These are phyloP conservation scores for Phytophthora chlamydospora DNA, from an alignment of 352 stramenopile species.

Conservation along the genomic window DNA sequence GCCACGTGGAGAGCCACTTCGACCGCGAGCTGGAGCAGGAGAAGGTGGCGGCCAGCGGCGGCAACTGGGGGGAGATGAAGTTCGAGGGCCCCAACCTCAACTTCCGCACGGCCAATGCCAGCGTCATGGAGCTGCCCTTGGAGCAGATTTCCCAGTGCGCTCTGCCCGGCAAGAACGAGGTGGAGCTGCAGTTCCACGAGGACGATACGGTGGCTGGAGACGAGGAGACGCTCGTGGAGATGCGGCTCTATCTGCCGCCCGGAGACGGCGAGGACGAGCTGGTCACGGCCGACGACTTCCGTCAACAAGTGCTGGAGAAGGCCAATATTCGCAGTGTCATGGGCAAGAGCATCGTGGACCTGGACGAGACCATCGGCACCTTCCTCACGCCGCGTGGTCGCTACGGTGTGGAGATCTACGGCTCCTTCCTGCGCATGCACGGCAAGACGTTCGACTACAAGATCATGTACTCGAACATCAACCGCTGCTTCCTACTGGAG, in stretches of 20 bases:
- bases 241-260: constrained; percentile 96
- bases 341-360: constrained; percentile 97
- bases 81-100: constrained; percentile 91
- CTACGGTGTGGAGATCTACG: constrained; percentile 99
- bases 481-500: constrained; percentile 97
- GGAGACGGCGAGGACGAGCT: constrained; percentile 54
- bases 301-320: constrained; percentile 85
- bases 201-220: constrained; percentile 96
- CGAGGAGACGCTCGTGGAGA: constrained; percentile 94
- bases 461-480: constrained; percentile 99
- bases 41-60: constrained; percentile 85
- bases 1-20: constrained; percentile 83
- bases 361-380: constrained; percentile 96
- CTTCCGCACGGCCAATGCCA: constrained; percentile 70
- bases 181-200: constrained; percentile 99
- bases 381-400: constrained; percentile 98
- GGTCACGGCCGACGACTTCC: constrained; percentile 76
- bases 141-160: constrained; percentile 89
- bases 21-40: constrained; percentile 91
- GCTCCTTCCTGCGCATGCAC: constrained; percentile 96
- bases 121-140: constrained; percentile 77
- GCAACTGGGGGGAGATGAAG: constrained; percentile 95
- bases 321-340: constrained; percentile 92
- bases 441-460: constrained; percentile 99
- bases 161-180: constrained; percentile 97